Conservation (phyloP, 1,284 basidiomycete species). For the Apiotrichum laibachii region DNA sequence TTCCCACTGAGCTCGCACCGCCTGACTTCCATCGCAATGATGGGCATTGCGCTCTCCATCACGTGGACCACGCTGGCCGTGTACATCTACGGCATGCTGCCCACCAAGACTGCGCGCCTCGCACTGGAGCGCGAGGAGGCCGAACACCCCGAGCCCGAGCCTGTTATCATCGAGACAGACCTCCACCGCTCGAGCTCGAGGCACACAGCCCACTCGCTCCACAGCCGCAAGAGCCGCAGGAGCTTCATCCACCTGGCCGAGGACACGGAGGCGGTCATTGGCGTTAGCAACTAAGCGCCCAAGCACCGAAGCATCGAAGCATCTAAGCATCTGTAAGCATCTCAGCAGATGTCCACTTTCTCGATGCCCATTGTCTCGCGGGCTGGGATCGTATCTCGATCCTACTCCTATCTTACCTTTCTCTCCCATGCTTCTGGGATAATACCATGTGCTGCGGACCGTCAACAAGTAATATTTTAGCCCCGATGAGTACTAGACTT, state of each 20-base stretch:
- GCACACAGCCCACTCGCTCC: background rate
- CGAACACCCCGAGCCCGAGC: background rate
- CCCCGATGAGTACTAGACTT: too few species aligned
- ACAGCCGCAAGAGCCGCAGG: background rate
- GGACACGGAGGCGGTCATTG: background rate
- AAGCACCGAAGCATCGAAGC: too few species aligned
- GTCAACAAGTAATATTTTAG: too few species aligned
- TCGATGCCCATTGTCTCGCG: too few species aligned
- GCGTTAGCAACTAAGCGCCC: background rate
- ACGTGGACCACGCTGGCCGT: constrained; percentile 28
- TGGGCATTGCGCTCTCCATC: constrained; percentile 28
- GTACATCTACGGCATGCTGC: constrained; percentile 25
- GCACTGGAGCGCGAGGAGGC: constrained; percentile 1
- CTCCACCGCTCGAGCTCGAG: background rate
- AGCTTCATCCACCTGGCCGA: background rate
- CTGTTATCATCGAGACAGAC: constrained; percentile 7
- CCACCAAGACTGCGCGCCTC: constrained; percentile 1
- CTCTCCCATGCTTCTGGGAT: too few species aligned
- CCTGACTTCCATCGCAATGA: constrained; percentile 19
- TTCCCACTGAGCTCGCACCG: constrained; percentile 23
- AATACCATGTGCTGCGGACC: too few species aligned
- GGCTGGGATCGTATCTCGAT: too few species aligned
- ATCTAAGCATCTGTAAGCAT: too few species aligned
- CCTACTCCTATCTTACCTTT: too few species aligned
- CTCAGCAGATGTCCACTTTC: too few species aligned